Base-by-base conservation (phyloP, 1,284 basidiomycete genomes). In the Bondarzewia mesenterica region DNA sequence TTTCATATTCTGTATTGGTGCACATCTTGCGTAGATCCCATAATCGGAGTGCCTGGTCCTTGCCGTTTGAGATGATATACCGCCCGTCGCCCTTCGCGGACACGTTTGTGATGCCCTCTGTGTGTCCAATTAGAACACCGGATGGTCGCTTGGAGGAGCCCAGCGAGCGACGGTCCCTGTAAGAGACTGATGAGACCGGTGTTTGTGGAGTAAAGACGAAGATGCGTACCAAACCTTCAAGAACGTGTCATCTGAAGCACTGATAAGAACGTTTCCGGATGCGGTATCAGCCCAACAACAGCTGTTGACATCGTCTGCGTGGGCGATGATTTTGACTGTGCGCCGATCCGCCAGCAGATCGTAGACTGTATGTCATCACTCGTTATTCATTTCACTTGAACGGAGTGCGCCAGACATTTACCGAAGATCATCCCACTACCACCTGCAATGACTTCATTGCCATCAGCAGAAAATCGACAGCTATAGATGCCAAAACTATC, bases 11-110 rank as follows among this genome's bases (percentile, higher is more conserved):
- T 8, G 71, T 62, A 57, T 78, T 85, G 48, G 73, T 80, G 36
- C 83, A 76, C 94, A 99, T 96, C 69, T 86, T 93, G 36, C 95
- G 84, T 44, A 99, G 69, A 67, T 99, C 95, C 89, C 95, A 99
- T 25, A 99, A 68, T 22, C 93, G 83, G 47, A 92, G 72, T 1
- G 89, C 82, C 62, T 98, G 95, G 62, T 99, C 96, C 66, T 99
- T 99, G 43, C 93, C 93, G 61, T 99, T 99, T n/a, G 89, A 94
- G 32, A 98, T 84, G 48, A 96, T 74, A 63, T 99, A 98, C 49
- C 95, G 80, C 6, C 94, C 95, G 60, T 99, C 96, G 10, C 92
- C 92, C 61, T 80, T 93, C 1, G 91, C 83, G 20, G 89, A 85
- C 6, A 91, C 89, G 57, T 89, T 88, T 4, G 93, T 93, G 54